Evolutionary conservation across 179 eudicot genomes (phyloP).

Genomic region (Silene noctiflora): DNA sequence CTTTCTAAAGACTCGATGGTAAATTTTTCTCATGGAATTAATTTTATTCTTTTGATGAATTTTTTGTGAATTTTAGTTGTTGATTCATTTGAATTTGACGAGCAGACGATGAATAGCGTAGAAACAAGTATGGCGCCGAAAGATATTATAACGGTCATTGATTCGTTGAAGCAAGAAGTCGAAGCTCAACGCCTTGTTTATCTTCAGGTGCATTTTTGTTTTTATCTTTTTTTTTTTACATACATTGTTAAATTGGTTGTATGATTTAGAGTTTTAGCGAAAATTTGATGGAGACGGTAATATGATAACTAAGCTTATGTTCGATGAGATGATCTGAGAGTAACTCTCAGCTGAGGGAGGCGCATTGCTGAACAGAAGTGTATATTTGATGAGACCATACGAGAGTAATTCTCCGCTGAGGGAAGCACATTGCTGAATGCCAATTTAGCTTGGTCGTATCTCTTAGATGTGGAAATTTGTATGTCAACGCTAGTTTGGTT

Average conservation of each 20-base stretch:
- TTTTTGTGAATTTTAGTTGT: not conserved
- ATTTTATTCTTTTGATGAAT: not conserved
- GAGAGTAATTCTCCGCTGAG: not conserved
- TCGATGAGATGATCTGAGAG: not conserved
- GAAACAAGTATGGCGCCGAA: conserved; percentile 27
- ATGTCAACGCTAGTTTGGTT: too few species aligned
- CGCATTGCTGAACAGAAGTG: not conserved
- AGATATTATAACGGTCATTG: conserved; percentile 56
- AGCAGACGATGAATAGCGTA: conserved; percentile 19
- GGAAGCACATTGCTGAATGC: not conserved
- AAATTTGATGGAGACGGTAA: not conserved
- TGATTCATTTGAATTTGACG: not conserved
- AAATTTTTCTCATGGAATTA: not conserved
- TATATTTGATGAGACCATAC: not conserved
- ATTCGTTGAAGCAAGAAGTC: conserved; percentile 61
- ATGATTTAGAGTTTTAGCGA: not conserved
- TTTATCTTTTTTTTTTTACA: not conserved
- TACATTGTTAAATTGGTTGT: not conserved
- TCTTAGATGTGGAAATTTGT: too few species aligned
- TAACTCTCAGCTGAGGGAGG: not conserved
- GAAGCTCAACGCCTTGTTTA: conserved; percentile 56
- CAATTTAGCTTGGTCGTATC: too few species aligned
- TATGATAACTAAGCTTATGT: not conserved
- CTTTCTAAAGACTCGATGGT: conserved; percentile 30
- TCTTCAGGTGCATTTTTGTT: conserved; percentile 50